Evolutionary conservation across 169 alveolate species (phyloP), one percentile per base, ranked within the genome.

Genomic region (Plasmodium relictum): DNA sequence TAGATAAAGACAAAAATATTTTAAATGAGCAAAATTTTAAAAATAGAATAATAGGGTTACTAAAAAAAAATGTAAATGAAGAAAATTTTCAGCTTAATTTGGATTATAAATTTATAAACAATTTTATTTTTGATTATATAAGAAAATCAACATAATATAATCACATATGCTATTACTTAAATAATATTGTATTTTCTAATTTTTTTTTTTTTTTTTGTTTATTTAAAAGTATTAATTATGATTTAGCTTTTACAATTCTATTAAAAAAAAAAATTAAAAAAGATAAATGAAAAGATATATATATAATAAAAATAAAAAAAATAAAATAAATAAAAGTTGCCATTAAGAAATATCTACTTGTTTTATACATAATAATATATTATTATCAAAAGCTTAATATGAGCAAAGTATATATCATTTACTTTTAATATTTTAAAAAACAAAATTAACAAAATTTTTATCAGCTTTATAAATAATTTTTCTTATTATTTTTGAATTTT

Each of bases 41-140:
- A 72, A 83, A 83, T 61, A 68, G 91, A 83, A 83, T 83, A 66
- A 83, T 83, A 9, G 91, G 91, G 3, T 37, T 83, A 7, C 39
- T 83, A 62, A 83, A 83, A 48, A 45, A 61, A 7, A 42, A 83
- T 39, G 14, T 83, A 20, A 83, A 41, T 48, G 80, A 24, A 26
- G 48, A 58, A 10, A 71, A 37, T 16, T 24, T 56, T 9, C 61
- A 18, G 44, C 12, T 68, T 31, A 59, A 16, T 45, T 16, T 83
- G n/a, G 68, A 83, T 62, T 83, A 83, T 74, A 52, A 68, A 58
- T 48, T 50, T 56, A 83, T 68, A 62, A 83, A 54, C 48, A 37
- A 62, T 4, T 83, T 83, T 54, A 83, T 83, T 41, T 20, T 20
- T 42, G 52, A 83, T 37, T 83, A 83, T 61, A 48, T 83, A 39